phyloP scores from a whole-genome alignment of 164 flowering plant genomes.

The Aristolochia californica region DNA sequence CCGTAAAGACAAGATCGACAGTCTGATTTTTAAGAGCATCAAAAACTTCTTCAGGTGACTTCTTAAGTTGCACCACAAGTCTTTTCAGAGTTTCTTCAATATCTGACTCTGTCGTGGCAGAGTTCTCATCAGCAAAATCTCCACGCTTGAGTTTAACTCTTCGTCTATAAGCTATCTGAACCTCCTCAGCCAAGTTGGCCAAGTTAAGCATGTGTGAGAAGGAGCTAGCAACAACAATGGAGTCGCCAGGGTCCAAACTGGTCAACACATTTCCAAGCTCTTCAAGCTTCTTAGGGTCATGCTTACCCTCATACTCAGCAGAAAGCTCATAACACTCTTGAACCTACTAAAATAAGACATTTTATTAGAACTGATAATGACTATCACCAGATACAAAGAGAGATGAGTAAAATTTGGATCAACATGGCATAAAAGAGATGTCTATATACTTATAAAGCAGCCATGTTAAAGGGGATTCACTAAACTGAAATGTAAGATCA shows the following conservation, averaged over 20 bases:
- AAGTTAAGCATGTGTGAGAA: conserved; percentile 97
- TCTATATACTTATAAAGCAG: too few relatives aligned
- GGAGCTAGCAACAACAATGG: conserved; percentile 86
- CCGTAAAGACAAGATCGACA: conserved; percentile 93
- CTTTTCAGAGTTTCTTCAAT: conserved; percentile 94
- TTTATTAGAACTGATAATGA: too few relatives aligned
- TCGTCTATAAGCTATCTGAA: conserved; percentile 86
- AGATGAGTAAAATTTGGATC: too few relatives aligned
- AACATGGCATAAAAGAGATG: too few relatives aligned
- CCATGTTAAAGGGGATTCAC: too few relatives aligned
- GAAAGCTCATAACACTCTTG: conserved; percentile 98
- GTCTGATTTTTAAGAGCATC: conserved; percentile 98
- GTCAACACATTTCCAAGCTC: conserved; percentile 87
- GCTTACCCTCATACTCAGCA: conserved; percentile 93
- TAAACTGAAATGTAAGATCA: too few relatives aligned
- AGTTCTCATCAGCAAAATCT: conserved; percentile 84
- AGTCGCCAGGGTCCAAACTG: conserved; percentile 96
- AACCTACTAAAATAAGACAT: conserved; percentile 37
- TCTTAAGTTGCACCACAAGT: conserved; percentile 68
- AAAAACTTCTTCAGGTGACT: conserved; percentile 91
- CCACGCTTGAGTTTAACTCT: conserved; percentile 77
- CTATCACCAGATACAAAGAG: too few relatives aligned
- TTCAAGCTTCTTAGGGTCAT: conserved; percentile 65
- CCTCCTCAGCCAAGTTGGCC: conserved; percentile 99
- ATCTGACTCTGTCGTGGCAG: conserved; percentile 96